Evolutionary conservation across 345 rosid species (phyloP).

Genomic region (Eucalyptus leucophloia): DNA sequence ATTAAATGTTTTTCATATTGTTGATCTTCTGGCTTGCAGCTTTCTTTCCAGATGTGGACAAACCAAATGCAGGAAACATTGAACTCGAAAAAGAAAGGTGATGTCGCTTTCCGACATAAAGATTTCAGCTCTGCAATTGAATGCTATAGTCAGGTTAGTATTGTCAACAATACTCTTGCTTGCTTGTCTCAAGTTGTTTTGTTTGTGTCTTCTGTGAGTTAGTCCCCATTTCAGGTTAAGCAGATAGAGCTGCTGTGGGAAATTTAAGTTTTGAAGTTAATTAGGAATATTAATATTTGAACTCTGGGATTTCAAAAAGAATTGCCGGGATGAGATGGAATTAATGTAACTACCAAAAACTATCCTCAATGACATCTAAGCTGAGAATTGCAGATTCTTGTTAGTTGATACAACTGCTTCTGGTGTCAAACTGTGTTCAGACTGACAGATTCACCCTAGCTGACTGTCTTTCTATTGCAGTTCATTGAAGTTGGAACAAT

Average conservation of each 20-base stretch:
- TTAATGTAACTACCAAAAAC: not conserved
- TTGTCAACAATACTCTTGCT: not conserved
- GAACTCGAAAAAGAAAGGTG: conserved; percentile 78
- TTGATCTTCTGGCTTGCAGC: conserved; percentile 27
- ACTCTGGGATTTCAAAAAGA: not conserved
- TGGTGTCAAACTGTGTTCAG: not conserved
- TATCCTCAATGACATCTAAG: not conserved
- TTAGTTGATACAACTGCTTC: not conserved
- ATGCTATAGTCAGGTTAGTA: conserved; percentile 60
- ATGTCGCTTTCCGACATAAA: conserved; percentile 60
- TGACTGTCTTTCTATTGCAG: conserved; percentile 18
- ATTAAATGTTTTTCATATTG: not conserved
- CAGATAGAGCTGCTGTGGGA: not conserved
- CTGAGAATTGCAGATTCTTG: not conserved
- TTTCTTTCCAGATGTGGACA: conserved; percentile 84
- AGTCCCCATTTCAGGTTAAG: not conserved
- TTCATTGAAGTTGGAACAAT: conserved; percentile 62
- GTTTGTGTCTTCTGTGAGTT: not conserved
- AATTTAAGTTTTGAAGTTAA: not conserved
- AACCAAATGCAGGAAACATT: conserved; percentile 79
- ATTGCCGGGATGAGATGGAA: not conserved
- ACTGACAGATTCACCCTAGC: not conserved
- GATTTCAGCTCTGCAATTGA: conserved; percentile 52
- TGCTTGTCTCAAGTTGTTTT: not conserved
- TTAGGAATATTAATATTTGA: not conserved